Base-by-base conservation (phyloP, 768 basidiomycete genomes). In the Amanita inopinata region DNA sequence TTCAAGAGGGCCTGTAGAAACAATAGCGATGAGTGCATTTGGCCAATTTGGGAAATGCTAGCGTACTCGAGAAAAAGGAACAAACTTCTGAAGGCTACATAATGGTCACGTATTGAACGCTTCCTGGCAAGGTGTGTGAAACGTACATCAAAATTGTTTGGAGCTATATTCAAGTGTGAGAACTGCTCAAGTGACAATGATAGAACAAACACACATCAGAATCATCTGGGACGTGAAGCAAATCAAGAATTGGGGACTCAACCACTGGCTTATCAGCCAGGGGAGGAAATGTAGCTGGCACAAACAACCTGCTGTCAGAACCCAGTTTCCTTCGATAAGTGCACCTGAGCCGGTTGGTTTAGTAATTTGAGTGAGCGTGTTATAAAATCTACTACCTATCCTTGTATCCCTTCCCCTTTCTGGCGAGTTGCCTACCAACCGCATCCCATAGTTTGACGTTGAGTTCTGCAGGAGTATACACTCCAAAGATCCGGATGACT, bases 281-380 rank as follows among this genome's bases (percentile, higher is more conserved):
- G 0, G 65, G 62, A 0, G 73, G 71, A 50, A 79, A 83, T n/a
- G 58, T 64, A 2, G 68, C 71, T 0, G 79, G 78, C 2, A 61
- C 53, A 45, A 66, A n/a, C 73, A 60, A 38, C 69, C 64, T 34
- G 64, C 62, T 0, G 67, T 65, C 18, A 55, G 55, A 8, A 58
- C 52, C 4, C 48, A 32, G 0, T 65, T 61, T 50, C 14, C 62
- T 61, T 23, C 72, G 69, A 45, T 64, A 69, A 4, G 60, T 57
- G 45, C 76, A 80, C 44, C 73, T 76, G 45, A 40, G 12, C n/a
- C n/a, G n/a, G 37, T 38, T 22, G 6, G 11, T 12, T 47, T 33
- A 41, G 34, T 25, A 20, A 38, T 6, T 50, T 43, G 20, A 18
- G 15, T 6, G 18, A 24, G 19, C 4, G 12, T 22, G 7, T 32